A percentile compares a stretch with the other conserved stretches of the same genome.
Conservation (phyloP, 257 asterid species). For the Knoxia roxburghii region DNA sequence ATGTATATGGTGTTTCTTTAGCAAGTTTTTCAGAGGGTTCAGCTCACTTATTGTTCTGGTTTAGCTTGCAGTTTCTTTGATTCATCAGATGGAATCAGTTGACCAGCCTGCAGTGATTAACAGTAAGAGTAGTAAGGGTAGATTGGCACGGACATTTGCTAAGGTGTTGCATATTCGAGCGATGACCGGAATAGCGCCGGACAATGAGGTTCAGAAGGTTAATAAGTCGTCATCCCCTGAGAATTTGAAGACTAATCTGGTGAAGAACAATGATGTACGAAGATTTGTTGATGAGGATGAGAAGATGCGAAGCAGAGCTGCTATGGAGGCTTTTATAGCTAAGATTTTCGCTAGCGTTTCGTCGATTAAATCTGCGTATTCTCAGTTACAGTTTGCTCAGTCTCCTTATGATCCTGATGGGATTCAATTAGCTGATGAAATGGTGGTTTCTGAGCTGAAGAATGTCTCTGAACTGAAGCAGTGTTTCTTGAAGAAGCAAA, state of each 20-base stretch:
- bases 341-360: slow-evolving; percentile 67
- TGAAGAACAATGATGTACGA: slow-evolving; percentile 11
- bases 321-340: slow-evolving; percentile 61
- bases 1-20: slow-evolving; percentile 18
- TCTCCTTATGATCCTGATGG: slow-evolving; percentile 80
- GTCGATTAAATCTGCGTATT: slow-evolving; percentile 69
- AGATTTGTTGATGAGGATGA: slow-evolving; percentile 22
- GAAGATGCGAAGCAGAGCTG: slow-evolving; percentile 23
- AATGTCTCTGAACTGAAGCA: slow-evolving; percentile 65
- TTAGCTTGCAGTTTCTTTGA: slow-evolving; percentile 17
- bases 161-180: slow-evolving; percentile 58
- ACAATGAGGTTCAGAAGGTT: slow-evolving; percentile 24
- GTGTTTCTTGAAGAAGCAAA: slow-evolving; percentile 47
- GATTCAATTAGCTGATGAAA: slow-evolving; percentile 65
- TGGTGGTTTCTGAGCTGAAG: slow-evolving; percentile 55
- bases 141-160: slow-evolving; percentile 58
- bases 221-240: slow-evolving; percentile 16
- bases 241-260: slow-evolving; percentile 22
- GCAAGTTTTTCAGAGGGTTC: not conserved
- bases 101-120: slow-evolving; percentile 40
- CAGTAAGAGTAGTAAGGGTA: slow-evolving; percentile 37
- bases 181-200: slow-evolving; percentile 33
- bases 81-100: slow-evolving; percentile 63
- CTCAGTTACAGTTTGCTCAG: slow-evolving; percentile 65
- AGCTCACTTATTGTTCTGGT: not conserved